Evolutionary conservation across 306 rosid genomes (phyloP).

Genomic region (Lablab purpureus): DNA sequence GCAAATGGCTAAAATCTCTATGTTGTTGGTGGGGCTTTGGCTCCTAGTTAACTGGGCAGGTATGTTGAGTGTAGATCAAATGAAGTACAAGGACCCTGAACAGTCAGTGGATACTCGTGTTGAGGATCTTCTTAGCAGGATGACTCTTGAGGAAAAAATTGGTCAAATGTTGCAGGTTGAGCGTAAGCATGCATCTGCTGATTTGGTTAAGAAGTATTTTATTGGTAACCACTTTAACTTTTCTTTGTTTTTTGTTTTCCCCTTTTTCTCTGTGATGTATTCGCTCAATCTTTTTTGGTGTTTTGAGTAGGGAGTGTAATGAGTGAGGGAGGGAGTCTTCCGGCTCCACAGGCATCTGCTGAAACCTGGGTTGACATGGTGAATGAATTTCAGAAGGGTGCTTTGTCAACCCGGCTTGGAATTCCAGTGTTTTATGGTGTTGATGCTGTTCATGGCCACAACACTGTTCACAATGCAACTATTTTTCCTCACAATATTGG

Average conservation of each 20-base stretch:
- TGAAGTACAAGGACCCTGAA: conserved; percentile 48
- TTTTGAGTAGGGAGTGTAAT: conserved; percentile 59
- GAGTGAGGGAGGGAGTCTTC: conserved; percentile 64
- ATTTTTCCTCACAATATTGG: conserved; percentile 64
- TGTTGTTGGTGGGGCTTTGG: conserved; percentile 42
- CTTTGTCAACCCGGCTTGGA: conserved; percentile 55
- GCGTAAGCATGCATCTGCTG: conserved; percentile 43
- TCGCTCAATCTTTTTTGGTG: background rate
- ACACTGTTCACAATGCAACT: conserved; percentile 56
- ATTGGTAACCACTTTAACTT: conserved; percentile 33
- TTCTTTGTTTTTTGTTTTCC: background rate
- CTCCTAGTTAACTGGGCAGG: conserved; percentile 31
- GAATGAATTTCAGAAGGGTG: conserved; percentile 60
- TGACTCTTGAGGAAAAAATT: conserved; percentile 57
- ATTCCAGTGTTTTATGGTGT: conserved; percentile 64
- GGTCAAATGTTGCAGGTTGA: conserved; percentile 62
- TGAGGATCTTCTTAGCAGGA: conserved; percentile 50
- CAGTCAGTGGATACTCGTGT: conserved; percentile 40
- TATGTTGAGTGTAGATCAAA: conserved; percentile 39
- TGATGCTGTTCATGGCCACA: conserved; percentile 65
- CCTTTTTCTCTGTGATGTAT: background rate
- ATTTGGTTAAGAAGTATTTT: conserved; percentile 42
- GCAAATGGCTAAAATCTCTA: conserved; percentile 42
- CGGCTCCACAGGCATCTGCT: conserved; percentile 56
- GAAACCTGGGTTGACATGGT: conserved; percentile 59